Conservation (phyloP, 805 yeast species). For the Wickerhamiella qilinensis region DNA sequence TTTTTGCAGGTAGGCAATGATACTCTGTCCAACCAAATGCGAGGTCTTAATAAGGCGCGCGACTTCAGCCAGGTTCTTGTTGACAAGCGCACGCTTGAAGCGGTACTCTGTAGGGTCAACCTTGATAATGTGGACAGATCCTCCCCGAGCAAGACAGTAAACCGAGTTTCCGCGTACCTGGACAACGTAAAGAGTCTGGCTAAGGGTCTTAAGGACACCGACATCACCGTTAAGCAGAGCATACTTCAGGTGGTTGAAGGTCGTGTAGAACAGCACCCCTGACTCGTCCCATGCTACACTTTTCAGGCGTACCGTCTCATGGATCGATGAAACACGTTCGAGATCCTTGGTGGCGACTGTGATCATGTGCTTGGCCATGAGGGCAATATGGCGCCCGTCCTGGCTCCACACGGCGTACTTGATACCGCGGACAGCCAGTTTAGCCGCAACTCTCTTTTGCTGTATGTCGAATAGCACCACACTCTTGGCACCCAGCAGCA, state of each 20-base stretch:
- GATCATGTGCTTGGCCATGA: slow-evolving; percentile 81
- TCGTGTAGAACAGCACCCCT: slow-evolving; percentile 81
- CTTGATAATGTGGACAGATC: slow-evolving; percentile 57
- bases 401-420: slow-evolving; percentile 82
- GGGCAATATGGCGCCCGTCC: slow-evolving; percentile 76
- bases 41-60: slow-evolving; percentile 75
- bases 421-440: slow-evolving; percentile 45
- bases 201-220: slow-evolving; percentile 87
- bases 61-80: slow-evolving; percentile 82
- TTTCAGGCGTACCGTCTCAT: slow-evolving; percentile 92
- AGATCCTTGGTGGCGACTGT: slow-evolving; percentile 71
- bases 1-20: slow-evolving; percentile 85
- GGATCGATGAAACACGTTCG: slow-evolving; percentile 67
- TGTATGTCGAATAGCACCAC: slow-evolving; percentile 84
- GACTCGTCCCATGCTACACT: slow-evolving; percentile 96
- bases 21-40: slow-evolving; percentile 91
- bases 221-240: slow-evolving; percentile 84
- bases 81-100: slow-evolving; percentile 83
- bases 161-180: slow-evolving; percentile 52
- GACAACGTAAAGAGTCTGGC: slow-evolving; percentile 69
- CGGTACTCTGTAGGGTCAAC: slow-evolving; percentile 96
- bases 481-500: slow-evolving; percentile 53
- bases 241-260: slow-evolving; percentile 90
- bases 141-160: slow-evolving; percentile 70
- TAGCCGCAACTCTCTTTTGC: slow-evolving; percentile 65